Evolutionary conservation across 495 filamentous ascomycete genomes (phyloP), one percentile per base, ranked within the genome.

Genomic region (Aspergillus egyptiacus): DNA sequence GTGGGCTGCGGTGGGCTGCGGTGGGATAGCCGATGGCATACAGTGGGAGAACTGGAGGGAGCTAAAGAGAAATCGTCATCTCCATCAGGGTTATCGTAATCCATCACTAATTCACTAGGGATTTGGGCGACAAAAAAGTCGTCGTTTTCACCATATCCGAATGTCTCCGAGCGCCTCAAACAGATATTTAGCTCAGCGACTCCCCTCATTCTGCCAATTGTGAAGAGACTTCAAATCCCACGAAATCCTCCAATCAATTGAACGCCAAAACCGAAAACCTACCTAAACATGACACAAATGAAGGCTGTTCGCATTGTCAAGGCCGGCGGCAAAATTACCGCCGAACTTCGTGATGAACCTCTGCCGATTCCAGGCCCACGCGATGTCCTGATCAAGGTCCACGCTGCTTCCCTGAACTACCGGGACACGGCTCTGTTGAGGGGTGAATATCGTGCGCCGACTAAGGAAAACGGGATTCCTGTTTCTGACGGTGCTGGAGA

Each of bases 401-500:
- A 38, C 43, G 33, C 27, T n/a, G 82, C 76, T 2, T 84, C 86
- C 0, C 69, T 90, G 34, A 89, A 89, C 65, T 90, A 79, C 68
- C 76, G 86, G 40, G 85, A 89, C 57, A 67, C 87, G 36, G 73
- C 80, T 51, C 82, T 89, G 47, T 72, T 82, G 10, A 72, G 65
- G 56, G 72, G 70, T 59, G 63, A 67, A 58, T 89, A 88, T 58
- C 76, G 78, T 11, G 84, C 85, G 62, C 55, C 74, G 0, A 54
- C 73, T 19, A 61, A 63, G 27, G 59, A 77, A 17, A 68, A 72
- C 34, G 68, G 87, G 6, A 73, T 89, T 3, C 75, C 83, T 6
- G 70, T 59, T 14, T 88, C 84, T 3, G 86, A 91, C 57, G 85
- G 81, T 38, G 78, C 85, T 0, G 85, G 86, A 19, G 77, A 76